A percentile compares a stretch with the other conserved stretches of the same genome.
These are phyloP conservation scores for Thielaviopsis musarum DNA, from an alignment of 2,329 filamentous ascomycete species.

Conservation along the genomic window DNA sequence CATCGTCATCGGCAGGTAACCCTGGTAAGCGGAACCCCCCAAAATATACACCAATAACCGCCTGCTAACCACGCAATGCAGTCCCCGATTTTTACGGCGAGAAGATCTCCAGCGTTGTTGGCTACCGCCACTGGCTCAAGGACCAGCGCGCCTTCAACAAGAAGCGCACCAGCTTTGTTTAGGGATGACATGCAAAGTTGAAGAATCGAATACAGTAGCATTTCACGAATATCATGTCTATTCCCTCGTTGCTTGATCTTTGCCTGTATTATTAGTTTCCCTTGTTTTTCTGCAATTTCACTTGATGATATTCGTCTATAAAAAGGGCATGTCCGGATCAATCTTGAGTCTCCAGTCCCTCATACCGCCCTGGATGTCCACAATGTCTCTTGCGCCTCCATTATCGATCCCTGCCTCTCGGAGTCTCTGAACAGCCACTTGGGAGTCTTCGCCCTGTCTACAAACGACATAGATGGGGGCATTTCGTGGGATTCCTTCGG, in stretches of 20 bases:
- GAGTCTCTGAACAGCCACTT: conserved; percentile 48
- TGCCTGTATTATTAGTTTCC: background rate
- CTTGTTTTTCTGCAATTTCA: background rate
- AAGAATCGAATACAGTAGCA: background rate
- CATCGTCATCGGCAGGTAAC: conserved; percentile 74
- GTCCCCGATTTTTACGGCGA: conserved; percentile 97
- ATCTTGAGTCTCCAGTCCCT: conserved; percentile 55
- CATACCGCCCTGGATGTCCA: conserved; percentile 57
- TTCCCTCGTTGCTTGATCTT: background rate
- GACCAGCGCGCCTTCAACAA: conserved; percentile 95
- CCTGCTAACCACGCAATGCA: conserved; percentile 14
- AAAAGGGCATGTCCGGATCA: conserved; percentile 39
- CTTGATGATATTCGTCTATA: conserved; percentile 18
- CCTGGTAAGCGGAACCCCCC: conserved; percentile 35
- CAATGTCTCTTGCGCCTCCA: conserved; percentile 40
- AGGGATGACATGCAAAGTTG: conserved; percentile 14
- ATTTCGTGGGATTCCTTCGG: conserved; percentile 21
- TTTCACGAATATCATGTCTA: conserved; percentile 1
- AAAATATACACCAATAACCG: background rate
- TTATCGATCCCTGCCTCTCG: conserved; percentile 40
- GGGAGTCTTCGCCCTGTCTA: conserved; percentile 62
- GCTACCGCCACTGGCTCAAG: conserved; percentile 91
- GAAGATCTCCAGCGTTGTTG: conserved; percentile 85
- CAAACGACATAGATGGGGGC: conserved; percentile 56
- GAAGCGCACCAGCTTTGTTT: conserved; percentile 56